Conservation (phyloP, 1,139 yeast genomes). For the Saccharomyces hybrid region DNA sequence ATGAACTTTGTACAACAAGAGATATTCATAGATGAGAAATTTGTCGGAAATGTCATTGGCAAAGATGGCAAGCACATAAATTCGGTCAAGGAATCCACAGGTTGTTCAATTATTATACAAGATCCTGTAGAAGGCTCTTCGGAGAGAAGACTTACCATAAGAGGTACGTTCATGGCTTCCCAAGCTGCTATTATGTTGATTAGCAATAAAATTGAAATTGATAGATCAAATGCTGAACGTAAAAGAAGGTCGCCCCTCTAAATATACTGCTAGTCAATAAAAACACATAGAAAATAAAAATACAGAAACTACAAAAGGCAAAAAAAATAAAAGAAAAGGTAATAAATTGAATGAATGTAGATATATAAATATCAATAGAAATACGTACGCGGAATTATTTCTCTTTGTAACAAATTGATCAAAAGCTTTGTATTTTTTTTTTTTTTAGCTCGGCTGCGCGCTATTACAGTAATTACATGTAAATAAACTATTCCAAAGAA, state of each 20-base stretch:
- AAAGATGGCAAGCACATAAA: constrained; percentile 79
- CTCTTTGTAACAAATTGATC: background rate
- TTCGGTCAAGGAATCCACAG: constrained; percentile 69
- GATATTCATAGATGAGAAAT: constrained; percentile 65
- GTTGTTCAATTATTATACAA: constrained; percentile 69
- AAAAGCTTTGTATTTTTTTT: background rate
- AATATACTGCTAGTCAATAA: background rate
- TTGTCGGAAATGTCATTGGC: constrained; percentile 81
- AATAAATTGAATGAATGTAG: background rate
- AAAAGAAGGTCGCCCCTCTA: constrained; percentile 1
- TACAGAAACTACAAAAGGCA: background rate
- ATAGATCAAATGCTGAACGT: constrained; percentile 20
- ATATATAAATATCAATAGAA: background rate
- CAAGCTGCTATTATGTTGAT: constrained; percentile 74
- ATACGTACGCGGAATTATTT: background rate
- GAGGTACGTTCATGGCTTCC: constrained; percentile 62
- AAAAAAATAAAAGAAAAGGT: background rate
- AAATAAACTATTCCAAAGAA: background rate
- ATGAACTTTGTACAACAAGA: constrained; percentile 42
- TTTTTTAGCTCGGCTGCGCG: background rate
- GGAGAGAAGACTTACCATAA: constrained; percentile 61
- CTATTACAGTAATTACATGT: background rate
- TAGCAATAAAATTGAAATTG: constrained; percentile 58
- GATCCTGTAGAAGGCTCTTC: constrained; percentile 41
- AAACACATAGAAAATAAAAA: background rate